Evolutionary conservation across 2,329 filamentous ascomycete genomes (phyloP).

Genomic region (Beauveria varroae): DNA sequence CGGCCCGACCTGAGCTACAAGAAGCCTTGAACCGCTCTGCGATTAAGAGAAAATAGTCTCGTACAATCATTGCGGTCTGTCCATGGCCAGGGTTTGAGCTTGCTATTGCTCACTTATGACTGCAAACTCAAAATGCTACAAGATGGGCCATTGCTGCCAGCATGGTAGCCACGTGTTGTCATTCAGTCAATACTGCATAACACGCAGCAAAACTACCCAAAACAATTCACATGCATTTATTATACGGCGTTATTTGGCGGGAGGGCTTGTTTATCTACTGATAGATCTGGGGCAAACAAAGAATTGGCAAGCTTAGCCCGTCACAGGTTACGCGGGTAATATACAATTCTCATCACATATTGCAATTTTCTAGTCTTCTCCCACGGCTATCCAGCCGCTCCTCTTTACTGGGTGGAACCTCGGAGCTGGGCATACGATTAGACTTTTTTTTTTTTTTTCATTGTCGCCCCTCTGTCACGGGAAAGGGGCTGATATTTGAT

Average conservation of each 20-base stretch:
- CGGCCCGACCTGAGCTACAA: conserved; percentile 74
- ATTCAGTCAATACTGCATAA: background rate
- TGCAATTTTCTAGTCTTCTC: background rate
- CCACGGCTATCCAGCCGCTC: background rate
- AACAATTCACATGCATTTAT: conserved; percentile 7
- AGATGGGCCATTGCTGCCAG: background rate
- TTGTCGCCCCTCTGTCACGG: background rate
- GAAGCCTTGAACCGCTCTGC: conserved; percentile 80
- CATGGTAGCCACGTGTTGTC: background rate
- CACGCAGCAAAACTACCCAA: background rate
- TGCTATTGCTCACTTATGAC: background rate
- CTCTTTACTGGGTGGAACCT: background rate
- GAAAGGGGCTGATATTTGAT: background rate
- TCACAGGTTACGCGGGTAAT: background rate
- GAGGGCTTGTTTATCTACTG: conserved; percentile 3
- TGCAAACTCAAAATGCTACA: background rate
- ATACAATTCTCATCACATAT: background rate
- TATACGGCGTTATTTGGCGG: conserved; percentile 6
- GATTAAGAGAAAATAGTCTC: conserved; percentile 37
- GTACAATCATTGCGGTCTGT: background rate
- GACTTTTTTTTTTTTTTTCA: background rate
- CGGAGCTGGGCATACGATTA: background rate
- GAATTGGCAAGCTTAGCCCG: conserved; percentile 1
- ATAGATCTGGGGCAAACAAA: conserved; percentile 8
- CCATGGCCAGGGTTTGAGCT: background rate